Evolutionary conservation across 176 grass and related monocot genomes (phyloP).

Genomic region (Oryza meridionalis): DNA sequence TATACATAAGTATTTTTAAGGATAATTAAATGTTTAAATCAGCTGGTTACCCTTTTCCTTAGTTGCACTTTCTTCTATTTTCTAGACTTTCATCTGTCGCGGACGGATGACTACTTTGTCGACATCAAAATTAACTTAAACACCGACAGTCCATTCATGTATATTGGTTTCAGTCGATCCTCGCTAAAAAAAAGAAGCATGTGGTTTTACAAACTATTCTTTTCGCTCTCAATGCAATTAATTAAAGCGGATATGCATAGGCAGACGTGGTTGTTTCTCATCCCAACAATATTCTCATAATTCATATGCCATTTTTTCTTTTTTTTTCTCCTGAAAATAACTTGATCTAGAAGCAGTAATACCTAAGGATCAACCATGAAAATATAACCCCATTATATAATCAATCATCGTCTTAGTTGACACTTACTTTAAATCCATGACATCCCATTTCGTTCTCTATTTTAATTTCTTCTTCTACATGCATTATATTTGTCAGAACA

Average conservation of each 20-base stretch:
- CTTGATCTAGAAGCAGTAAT: neutral
- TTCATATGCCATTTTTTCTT: neutral
- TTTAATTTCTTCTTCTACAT: no score
- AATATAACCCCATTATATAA: neutral
- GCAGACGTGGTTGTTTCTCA: neutral
- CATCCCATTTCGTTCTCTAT: neutral
- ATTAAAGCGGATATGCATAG: neutral
- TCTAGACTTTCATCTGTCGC: neutral
- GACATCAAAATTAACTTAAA: neutral
- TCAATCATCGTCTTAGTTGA: neutral
- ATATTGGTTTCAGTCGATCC: neutral
- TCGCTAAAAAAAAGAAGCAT: neutral
- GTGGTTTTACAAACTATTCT: neutral
- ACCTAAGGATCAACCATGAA: neutral
- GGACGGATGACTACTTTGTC: neutral
- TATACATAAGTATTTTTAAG: neutral
- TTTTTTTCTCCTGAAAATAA: neutral
- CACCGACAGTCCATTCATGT: neutral
- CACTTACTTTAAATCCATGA: no score
- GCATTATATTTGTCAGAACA: neutral
- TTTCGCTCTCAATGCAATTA: conserved; percentile 13
- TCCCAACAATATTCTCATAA: neutral
- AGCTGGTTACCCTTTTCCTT: no score
- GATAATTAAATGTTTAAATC: neutral
- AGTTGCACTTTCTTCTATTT: neutral